Percentiles rank a stretch among this genome's conserved stretches.
These are phyloP conservation scores for Stagonosporopsis cucurbitacearum DNA, from an alignment of 2,329 filamentous ascomycete species.

Conservation along the genomic window DNA sequence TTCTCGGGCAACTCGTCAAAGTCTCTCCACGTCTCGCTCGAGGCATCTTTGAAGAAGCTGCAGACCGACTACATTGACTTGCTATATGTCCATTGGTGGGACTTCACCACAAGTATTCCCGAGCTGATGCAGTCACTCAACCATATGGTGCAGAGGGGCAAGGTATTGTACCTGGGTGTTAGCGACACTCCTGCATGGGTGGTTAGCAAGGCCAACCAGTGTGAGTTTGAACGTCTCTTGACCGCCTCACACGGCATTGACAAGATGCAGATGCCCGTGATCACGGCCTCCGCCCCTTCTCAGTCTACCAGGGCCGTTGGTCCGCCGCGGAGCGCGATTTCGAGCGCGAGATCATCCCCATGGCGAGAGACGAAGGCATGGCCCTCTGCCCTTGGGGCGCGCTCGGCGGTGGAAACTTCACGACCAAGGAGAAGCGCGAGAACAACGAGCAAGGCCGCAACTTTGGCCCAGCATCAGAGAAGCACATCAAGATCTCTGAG, in stretches of 20 bases:
- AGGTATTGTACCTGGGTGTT: slow-evolving; percentile 50
- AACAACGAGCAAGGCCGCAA: slow-evolving; percentile 46
- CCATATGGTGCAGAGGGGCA: slow-evolving; percentile 42
- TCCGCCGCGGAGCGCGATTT: slow-evolving; percentile 67
- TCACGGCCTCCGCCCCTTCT: slow-evolving; percentile 49
- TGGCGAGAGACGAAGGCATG: slow-evolving; percentile 69
- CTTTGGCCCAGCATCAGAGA: slow-evolving; percentile 52
- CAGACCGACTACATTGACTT: slow-evolving; percentile 52
- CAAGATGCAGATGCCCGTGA: slow-evolving; percentile 58
- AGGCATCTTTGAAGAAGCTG: slow-evolving; percentile 51
- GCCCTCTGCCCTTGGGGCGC: slow-evolving; percentile 63
- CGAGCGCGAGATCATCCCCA: slow-evolving; percentile 73
- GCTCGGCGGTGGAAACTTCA: slow-evolving; percentile 58
- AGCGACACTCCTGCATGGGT: slow-evolving; percentile 51
- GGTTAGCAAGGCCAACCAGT: slow-evolving; percentile 56
- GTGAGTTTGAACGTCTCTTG: slow-evolving; percentile 26
- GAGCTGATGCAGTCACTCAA: slow-evolving; percentile 51
- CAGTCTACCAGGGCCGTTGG: slow-evolving; percentile 72
- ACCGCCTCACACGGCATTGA: neutral
- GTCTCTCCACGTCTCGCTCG: slow-evolving; percentile 47
- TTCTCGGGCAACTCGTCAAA: slow-evolving; percentile 52
- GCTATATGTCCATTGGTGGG: slow-evolving; percentile 52
- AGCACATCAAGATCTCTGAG: slow-evolving; percentile 59
- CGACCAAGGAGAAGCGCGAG: slow-evolving; percentile 49
- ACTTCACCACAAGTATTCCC: slow-evolving; percentile 46